Percentiles rank a stretch among this genome's conserved stretches.
Evolutionary conservation across 306 rosid species (phyloP).

Genomic region (Ziziphus jujuba): DNA sequence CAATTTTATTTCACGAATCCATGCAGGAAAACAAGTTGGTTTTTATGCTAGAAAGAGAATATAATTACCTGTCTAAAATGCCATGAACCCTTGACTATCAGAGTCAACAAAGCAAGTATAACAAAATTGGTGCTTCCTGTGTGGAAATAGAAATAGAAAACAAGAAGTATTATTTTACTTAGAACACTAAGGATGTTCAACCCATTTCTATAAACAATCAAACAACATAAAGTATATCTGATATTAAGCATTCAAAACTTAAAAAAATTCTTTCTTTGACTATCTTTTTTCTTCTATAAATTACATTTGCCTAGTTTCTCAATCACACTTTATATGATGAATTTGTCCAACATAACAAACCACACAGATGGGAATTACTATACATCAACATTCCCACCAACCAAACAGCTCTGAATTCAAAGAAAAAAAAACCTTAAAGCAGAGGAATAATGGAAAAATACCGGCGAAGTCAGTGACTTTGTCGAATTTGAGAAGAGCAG

Average conservation of each 20-base stretch:
- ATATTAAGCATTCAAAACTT: not conserved
- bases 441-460: slow-evolving; percentile 16
- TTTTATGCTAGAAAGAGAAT: not conserved
- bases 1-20: too few species aligned
- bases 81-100: slow-evolving; percentile 70
- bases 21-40: too few species aligned
- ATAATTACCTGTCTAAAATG: slow-evolving; percentile 78
- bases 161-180: not conserved
- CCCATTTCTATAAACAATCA: slow-evolving; percentile 5
- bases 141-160: slow-evolving; percentile 10
- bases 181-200: not conserved
- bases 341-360: too few species aligned
- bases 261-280: not conserved
- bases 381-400: too few species aligned
- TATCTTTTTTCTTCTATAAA: too few species aligned
- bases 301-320: too few species aligned
- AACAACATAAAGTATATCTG: slow-evolving; percentile 1
- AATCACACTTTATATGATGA: not conserved
- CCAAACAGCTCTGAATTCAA: not conserved
- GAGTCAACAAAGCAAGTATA: slow-evolving; percentile 71
- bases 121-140: slow-evolving; percentile 96
- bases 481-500: slow-evolving; percentile 91
- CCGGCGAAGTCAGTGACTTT: slow-evolving; percentile 98
- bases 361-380: too few species aligned
- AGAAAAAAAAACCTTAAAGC: not conserved